A percentile compares a stretch with the other conserved stretches of the same genome.
These are phyloP conservation scores for Atalantia buxifolia DNA, from an alignment of 345 rosid species.

Conservation along the genomic window DNA sequence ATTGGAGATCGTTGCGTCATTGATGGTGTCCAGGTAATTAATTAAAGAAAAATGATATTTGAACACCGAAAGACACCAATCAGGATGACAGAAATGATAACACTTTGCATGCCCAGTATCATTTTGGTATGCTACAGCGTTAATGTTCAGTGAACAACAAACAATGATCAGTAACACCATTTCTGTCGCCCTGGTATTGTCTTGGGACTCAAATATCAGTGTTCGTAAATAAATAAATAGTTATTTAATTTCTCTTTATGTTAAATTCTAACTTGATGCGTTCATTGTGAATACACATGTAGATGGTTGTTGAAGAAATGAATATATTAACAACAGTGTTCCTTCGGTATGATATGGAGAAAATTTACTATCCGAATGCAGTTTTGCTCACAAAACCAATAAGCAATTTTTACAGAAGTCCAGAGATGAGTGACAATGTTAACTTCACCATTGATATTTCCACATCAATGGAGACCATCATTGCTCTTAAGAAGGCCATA, in stretches of 20 bases:
- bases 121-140: too few species aligned
- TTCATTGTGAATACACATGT: background rate
- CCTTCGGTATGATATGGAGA: constrained; percentile 72
- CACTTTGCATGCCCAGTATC: too few species aligned
- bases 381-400: constrained; percentile 59
- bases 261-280: too few species aligned
- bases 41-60: too few species aligned
- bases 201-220: too few species aligned
- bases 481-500: constrained; percentile 53
- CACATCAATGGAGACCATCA: constrained; percentile 38
- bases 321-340: constrained; percentile 78
- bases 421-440: constrained; percentile 48
- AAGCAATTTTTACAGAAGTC: constrained; percentile 57
- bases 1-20: constrained; percentile 81
- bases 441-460: constrained; percentile 46
- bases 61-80: too few species aligned
- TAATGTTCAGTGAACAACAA: too few species aligned
- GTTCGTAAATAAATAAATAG: too few species aligned
- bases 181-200: too few species aligned
- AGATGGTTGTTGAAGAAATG: constrained; percentile 92
- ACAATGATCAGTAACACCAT: too few species aligned
- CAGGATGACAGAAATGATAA: too few species aligned
- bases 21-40: constrained; percentile 66
- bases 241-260: too few species aligned
- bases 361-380: constrained; percentile 71